Evolutionary conservation across 306 rosid species (phyloP), one percentile per base, ranked within the genome.

Genomic region (Acacia acuminata): DNA sequence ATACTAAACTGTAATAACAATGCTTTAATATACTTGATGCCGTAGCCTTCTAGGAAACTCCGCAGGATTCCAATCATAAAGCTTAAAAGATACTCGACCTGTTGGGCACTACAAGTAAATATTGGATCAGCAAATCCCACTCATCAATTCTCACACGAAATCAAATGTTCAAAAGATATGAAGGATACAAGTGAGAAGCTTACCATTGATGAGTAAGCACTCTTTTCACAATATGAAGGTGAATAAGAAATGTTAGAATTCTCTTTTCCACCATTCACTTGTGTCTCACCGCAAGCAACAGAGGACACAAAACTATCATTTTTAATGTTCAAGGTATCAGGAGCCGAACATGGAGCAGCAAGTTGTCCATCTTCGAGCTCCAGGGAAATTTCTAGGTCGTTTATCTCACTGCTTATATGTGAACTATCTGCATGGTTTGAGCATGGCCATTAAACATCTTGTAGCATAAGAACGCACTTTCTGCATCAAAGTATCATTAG

Each of bases 51-150:
- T 92, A 63, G 99, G 99, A 74, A 96, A 96, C 45, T 96, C 99
- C 0, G 99, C 99, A 32, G 99, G 99, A 84, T 96, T 96, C 99
- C 99, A 96, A 85, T 96, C 99, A 69, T 96, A 96, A 71, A 96
- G 99, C 92, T 96, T 96, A 86, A 96, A 96, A 32, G 99, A 96
- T 82, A 96, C 84, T 78, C 99, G 97, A 80, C 99, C 99, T 81
- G 99, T 94, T 36, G 96, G 97, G 81, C 99, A 96, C 99, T 96
- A 86, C 89, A 94, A 88, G 66, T 72, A 75, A 20, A 90, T 77
- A 50, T 80, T 68, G 76, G 89, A 85, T 91, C 85, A 90, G 89
- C 40, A 83, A 38, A 64, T n/a, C 14, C 36, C 53, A 51, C 81
- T 40, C 45, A 50, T 9, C 19, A 27, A 73, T 60, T 75, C 76